Base-by-base conservation (phyloP, 805 yeast species). In the Teunomyces gatunensis region DNA sequence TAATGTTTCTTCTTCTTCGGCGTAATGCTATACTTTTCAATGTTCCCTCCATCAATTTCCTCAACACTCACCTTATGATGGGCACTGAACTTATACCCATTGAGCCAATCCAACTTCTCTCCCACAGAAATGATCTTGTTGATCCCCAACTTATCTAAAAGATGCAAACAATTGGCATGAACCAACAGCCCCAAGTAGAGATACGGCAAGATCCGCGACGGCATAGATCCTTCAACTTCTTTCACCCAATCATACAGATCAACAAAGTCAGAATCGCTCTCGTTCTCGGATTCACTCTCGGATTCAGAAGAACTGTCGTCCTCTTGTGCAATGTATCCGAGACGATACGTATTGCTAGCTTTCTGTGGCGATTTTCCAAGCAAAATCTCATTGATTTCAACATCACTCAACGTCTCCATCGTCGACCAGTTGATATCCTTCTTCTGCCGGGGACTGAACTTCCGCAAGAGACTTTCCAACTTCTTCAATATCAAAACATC, bases 71-170 rank as follows among this genome's bases (percentile, higher is more conserved):
- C 49, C 17, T 63, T 60, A 49, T 67, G 57, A 27, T 53, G 48
- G 13, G 53, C 47, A 39, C 55, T 56, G 49, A 73, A 70, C 32
- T 55, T 61, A 32, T 55, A 53, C 0, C 73, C 68, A 44, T 53
- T 53, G 28, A 82, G 54, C 96, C 96, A 90, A 2, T 77, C 69
- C 6, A 87, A 67, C 9, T 70, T 68, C 57, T 92, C 97, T 1
- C 98, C 98, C 7, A 92, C 97, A 2, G 94, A 84, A 11, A 92
- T 83, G 10, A 92, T 77, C 48, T 87, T 80, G 13, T 75, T 78
- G 48, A 92, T 89, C 0, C 88, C 89, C 10, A 92, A 67, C 47
- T 75, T 76, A 25, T 69, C 65, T 46, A 92, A 69, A 53, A 92
- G 64, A 2, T 81, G 78, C 5, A 85, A 75, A 53, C 83, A 80